phyloP scores from a whole-genome alignment of 73 alveolate genomes.

The Paramecium pentaurelia region DNA sequence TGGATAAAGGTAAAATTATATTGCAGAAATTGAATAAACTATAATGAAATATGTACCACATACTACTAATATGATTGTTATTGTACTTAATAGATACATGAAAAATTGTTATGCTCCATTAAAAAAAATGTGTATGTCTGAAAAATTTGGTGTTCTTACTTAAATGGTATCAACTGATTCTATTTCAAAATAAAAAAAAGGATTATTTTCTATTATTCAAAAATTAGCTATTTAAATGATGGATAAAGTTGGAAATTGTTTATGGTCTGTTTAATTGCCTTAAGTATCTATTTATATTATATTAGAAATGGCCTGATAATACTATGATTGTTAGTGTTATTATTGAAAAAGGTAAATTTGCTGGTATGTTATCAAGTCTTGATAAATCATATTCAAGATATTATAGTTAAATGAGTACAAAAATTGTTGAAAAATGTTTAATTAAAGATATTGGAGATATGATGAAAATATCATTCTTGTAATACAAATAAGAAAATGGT shows the following conservation, averaged over 20 bases:
- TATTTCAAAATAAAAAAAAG: not conserved
- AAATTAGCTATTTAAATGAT: not conserved
- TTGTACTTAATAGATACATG: not conserved
- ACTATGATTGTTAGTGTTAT: slow-evolving; percentile 1
- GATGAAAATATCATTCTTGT: not conserved
- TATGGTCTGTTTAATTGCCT: slow-evolving; percentile 8
- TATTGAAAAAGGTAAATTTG: not conserved
- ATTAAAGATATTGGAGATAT: not conserved
- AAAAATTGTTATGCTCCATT: not conserved
- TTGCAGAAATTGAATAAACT: not conserved
- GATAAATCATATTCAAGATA: not conserved
- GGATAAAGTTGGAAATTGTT: not conserved
- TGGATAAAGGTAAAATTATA: not conserved
- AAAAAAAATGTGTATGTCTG: slow-evolving; percentile 6
- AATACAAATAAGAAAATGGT: not conserved
- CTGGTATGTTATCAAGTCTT: not conserved
- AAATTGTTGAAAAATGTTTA: not conserved
- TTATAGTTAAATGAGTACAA: not conserved
- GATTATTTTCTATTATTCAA: not conserved
- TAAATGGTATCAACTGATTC: not conserved
- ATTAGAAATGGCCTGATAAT: not conserved
- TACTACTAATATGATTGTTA: not conserved
- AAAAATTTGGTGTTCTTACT: not conserved
- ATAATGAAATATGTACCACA: not conserved
- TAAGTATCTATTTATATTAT: not conserved